phyloP scores from a whole-genome alignment of 768 basidiomycete species.

The Boletus pseudopeckii region DNA sequence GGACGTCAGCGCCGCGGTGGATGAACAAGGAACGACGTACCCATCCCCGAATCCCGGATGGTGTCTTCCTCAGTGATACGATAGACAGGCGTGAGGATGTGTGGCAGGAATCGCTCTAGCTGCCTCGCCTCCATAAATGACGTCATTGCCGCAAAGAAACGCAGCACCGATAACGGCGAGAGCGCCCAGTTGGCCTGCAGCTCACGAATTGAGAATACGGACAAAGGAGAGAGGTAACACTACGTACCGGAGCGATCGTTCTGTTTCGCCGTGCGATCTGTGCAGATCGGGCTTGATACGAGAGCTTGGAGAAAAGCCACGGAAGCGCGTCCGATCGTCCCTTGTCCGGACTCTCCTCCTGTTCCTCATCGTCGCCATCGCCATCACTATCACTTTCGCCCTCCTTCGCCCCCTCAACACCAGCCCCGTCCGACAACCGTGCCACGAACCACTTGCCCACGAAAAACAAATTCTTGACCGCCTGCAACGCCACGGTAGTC shows the following conservation, averaged over 20 bases:
- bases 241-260: slow-evolving; percentile 30
- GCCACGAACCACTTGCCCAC: slow-evolving; percentile 79
- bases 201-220: background rate
- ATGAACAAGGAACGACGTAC: slow-evolving; percentile 39
- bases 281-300: slow-evolving; percentile 78
- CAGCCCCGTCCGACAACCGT: slow-evolving; percentile 31
- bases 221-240: background rate
- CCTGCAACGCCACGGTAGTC: slow-evolving; percentile 68
- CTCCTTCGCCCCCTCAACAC: slow-evolving; percentile 22
- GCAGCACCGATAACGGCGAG: slow-evolving; percentile 74
- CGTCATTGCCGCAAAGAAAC: slow-evolving; percentile 93
- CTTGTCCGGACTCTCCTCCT: slow-evolving; percentile 12
- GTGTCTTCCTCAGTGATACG: slow-evolving; percentile 86
- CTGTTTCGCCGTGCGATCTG: slow-evolving; percentile 67
- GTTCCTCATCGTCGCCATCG: slow-evolving; percentile 22
- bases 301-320: slow-evolving; percentile 94
- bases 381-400: slow-evolving; percentile 4
- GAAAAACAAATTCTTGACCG: slow-evolving; percentile 92
- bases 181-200: slow-evolving; percentile 76
- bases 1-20: background rate
- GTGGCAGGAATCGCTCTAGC: slow-evolving; percentile 70
- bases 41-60: slow-evolving; percentile 72
- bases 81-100: slow-evolving; percentile 84
- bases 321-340: slow-evolving; percentile 57
- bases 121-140: slow-evolving; percentile 58